Evolutionary conservation across 768 basidiomycete species (phyloP), one percentile per base, ranked within the genome.

Genomic region (Psilocybe azurescens): DNA sequence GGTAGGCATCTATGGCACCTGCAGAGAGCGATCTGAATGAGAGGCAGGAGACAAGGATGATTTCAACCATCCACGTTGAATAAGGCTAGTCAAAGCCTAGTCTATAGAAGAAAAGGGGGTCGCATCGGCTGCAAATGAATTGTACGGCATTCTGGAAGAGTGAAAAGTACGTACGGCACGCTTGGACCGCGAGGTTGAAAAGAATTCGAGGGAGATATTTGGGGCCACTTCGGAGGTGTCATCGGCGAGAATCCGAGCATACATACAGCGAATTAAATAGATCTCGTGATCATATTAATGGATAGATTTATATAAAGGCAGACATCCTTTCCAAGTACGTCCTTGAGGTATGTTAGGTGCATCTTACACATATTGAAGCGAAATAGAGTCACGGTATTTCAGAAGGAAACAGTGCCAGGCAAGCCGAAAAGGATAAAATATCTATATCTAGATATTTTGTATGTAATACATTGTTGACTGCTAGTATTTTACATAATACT

Each of bases 131-230:
- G 7, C 52, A 53, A 53, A 11, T 30, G 36, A 48, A 28, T 9
- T 24, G 24, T 56, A 44, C 55, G 41, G 28, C 55, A 56, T 44
- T 24, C 28, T 57, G 24, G 24, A 47, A 57, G 49, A 24, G 20
- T 8, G 24, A 28, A 24, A 44, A 13, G 28, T 39, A 56, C 54
- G 39, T 28, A 58, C 48, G 47, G 48, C 56, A 50, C 48, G 52
- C 33, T 36, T 6, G 36, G 24, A 32, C 55, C 55, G 55, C 55
- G 32, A 56, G 55, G 55, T 28, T 47, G 36, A 55, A 55, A 55
- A 55, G 53, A 55, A 55, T 41, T 56, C 55, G 55, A 56, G 46
- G 55, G 16, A 24, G 55, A 44, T 56, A 56, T 56, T 56, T 56
- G 55, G 55, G 46, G 55, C 55, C 29, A 46, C 41, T 41, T 56